phyloP scores from a whole-genome alignment of 306 rosid species.

The Amphicarpaea edgeworthii region DNA sequence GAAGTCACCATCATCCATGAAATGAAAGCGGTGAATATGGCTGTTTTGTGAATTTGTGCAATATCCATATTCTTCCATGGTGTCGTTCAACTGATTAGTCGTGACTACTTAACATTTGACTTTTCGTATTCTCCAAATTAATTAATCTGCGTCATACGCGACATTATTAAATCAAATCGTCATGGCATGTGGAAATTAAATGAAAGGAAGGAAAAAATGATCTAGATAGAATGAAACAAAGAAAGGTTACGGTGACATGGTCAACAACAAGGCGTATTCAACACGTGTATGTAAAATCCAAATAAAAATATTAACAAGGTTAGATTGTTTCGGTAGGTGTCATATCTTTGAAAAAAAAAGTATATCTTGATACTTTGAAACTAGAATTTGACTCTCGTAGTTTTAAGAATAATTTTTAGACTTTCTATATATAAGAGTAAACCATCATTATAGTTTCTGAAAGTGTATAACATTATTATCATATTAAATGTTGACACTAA shows the following conservation, averaged over 20 bases:
- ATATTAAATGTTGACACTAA: too few species aligned
- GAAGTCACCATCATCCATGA: neutral
- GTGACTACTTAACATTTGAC: conserved; percentile 7
- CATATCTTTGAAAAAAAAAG: neutral
- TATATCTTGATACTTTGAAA: too few species aligned
- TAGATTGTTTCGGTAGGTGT: neutral
- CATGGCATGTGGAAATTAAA: neutral
- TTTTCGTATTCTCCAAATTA: neutral
- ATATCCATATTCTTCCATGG: neutral
- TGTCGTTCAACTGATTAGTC: conserved; percentile 11
- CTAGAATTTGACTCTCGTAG: too few species aligned
- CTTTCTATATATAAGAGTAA: too few species aligned
- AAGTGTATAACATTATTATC: too few species aligned
- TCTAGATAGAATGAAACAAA: too few species aligned
- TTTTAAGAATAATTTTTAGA: too few species aligned
- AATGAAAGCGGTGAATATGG: conserved; percentile 9
- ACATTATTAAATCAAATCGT: neutral
- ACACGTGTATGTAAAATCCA: conserved; percentile 4
- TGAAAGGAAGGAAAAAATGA: too few species aligned
- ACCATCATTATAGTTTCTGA: too few species aligned
- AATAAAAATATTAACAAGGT: neutral
- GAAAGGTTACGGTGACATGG: neutral
- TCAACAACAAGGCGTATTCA: neutral
- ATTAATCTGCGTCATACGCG: neutral
- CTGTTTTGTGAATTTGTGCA: neutral